These are phyloP conservation scores for Glycine latifolia DNA, from an alignment of 306 rosid species.

Conservation along the genomic window DNA sequence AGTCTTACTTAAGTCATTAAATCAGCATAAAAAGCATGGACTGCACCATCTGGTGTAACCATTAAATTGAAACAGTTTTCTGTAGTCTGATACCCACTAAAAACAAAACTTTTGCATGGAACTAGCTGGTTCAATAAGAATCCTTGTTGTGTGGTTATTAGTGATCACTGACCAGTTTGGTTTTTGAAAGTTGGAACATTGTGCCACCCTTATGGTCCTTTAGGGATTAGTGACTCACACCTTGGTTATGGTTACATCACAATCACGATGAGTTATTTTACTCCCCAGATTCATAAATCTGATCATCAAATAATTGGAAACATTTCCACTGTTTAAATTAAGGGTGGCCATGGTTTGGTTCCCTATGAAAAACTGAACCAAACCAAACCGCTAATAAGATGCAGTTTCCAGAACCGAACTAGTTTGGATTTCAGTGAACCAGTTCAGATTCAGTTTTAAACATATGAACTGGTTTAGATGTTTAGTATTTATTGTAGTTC, in stretches of 20 bases:
- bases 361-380: background rate
- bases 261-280: background rate
- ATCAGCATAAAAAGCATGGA: conserved; percentile 22
- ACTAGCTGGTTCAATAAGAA: conserved; percentile 11
- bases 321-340: conserved; percentile 23
- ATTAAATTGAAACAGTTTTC: conserved; percentile 24
- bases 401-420: background rate
- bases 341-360: background rate
- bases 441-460: background rate
- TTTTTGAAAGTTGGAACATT: conserved; percentile 38
- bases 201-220: conserved; percentile 12
- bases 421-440: background rate
- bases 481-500: background rate
- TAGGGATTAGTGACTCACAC: conserved; percentile 24
- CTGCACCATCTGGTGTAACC: conserved; percentile 18
- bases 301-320: background rate
- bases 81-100: background rate
- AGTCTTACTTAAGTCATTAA: conserved; percentile 20
- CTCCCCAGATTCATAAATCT: conserved; percentile 22
- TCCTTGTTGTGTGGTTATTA: conserved; percentile 28
- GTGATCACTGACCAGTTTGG: background rate
- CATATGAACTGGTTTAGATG: background rate
- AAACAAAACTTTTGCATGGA: background rate
- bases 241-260: background rate
- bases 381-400: background rate